Evolutionary conservation across 2,329 filamentous ascomycete species (phyloP).

Genomic region (Xylariaceae sp.): DNA sequence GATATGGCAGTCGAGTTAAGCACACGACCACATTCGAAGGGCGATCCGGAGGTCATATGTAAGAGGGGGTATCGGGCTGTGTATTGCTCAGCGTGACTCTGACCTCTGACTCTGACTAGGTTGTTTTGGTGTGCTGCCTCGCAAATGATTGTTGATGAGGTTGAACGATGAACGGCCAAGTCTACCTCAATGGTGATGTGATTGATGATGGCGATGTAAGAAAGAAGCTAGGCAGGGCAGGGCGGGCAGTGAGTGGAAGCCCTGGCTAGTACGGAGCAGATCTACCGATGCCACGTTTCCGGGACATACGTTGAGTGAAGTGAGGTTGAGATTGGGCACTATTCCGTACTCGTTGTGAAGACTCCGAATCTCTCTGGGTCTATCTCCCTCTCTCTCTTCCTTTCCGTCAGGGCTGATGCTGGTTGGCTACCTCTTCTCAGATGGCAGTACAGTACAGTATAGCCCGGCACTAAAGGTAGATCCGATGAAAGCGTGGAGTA

Average conservation of each 20-base stretch:
- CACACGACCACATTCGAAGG: background rate
- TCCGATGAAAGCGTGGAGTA: background rate
- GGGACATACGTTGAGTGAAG: background rate
- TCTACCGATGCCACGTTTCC: background rate
- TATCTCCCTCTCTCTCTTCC: too few relatives aligned
- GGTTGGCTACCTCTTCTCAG: background rate
- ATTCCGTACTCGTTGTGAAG: too few relatives aligned
- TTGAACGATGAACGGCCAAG: background rate
- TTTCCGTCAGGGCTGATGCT: too few relatives aligned
- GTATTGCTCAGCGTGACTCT: background rate
- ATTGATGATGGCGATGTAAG: too few relatives aligned
- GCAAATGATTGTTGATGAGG: background rate
- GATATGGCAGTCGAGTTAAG: too few relatives aligned
- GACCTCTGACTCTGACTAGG: background rate
- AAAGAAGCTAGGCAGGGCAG: background rate
- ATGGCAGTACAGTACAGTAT: background rate
- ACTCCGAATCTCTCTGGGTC: too few relatives aligned
- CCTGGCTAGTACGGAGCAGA: background rate
- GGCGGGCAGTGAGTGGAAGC: background rate
- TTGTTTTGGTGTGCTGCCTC: background rate
- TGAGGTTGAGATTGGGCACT: background rate
- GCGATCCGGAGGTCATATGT: background rate
- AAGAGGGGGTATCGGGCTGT: background rate
- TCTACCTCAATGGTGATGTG: too few relatives aligned
- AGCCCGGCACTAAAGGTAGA: background rate